These are phyloP conservation scores for Hypoxylon rubiginosum DNA, from an alignment of 2,329 filamentous ascomycete species.

Conservation along the genomic window DNA sequence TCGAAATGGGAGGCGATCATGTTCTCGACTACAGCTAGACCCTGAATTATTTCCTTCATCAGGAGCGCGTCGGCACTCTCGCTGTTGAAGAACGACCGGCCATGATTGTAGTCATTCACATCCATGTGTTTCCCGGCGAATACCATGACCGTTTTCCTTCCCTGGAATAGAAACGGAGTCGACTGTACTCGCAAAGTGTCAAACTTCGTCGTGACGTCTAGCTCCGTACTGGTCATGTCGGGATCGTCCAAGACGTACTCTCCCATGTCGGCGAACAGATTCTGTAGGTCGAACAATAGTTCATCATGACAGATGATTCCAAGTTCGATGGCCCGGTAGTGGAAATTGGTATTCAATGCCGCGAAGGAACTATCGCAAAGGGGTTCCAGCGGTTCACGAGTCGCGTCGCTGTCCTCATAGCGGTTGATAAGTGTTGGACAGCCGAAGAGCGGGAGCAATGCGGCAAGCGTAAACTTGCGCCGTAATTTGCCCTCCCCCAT, in stretches of 20 bases:
- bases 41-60: neutral
- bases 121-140: slow-evolving; percentile 1
- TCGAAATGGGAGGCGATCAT: neutral
- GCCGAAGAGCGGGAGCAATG: slow-evolving; percentile 1
- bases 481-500: neutral
- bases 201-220: neutral
- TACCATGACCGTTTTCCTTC: slow-evolving; percentile 2
- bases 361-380: neutral
- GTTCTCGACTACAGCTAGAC: neutral
- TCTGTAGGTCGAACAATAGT: neutral
- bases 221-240: neutral
- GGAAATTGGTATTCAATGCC: neutral
- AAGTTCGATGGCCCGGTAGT: neutral
- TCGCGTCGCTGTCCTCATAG: neutral
- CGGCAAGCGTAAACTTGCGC: too few relatives aligned
- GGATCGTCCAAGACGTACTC: neutral
- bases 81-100: neutral
- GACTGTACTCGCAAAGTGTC: neutral
- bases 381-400: too few relatives aligned
- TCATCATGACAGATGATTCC: too few relatives aligned
- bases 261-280: neutral
- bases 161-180: neutral
- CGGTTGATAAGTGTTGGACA: slow-evolving; percentile 6
- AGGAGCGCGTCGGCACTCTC: neutral
- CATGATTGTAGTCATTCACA: neutral